Base-by-base conservation (phyloP, 1,284 basidiomycete genomes). In the Cryptococcus sp. region DNA sequence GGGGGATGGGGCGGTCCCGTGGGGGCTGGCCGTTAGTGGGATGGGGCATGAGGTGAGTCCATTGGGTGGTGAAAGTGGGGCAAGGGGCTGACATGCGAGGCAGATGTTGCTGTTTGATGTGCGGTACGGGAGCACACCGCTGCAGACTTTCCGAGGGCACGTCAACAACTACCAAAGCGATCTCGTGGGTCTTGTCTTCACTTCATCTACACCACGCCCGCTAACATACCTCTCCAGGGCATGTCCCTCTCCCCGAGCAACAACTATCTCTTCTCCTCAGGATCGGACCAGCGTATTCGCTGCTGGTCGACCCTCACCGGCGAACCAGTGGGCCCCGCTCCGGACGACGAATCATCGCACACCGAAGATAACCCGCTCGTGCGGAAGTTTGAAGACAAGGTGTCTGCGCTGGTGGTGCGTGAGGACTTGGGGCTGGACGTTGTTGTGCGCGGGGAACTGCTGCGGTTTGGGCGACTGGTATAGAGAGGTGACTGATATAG, bases 51-150 rank as follows among this genome's bases (percentile, higher is more conserved):
- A 69, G 63, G 68, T 70, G 60, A 46, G 67, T 56, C 24, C 28
- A 0, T 5, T 12, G 13, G 11, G 13, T 2, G 13, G 15, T 12
- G n/a, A 11, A 28, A 23, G 45, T 7, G 18, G 23, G 15, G n/a
- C 8, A n/a, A 42, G 38, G 1, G 33, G 43, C 33, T 36, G 16
- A 40, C 23, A n/a, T 38, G 4, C 15, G 15, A n/a, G 8, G 6
- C 53, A 75, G 67, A 50, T 76, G 43, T 42, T 67, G 23, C 51
- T 76, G 5, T 76, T 66, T 39, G 73, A 76, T 55, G 55, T 66
- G n/a, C 61, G 73, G 20, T 76, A 62, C 45, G 50, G 59, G 4
- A 33, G 49, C 16, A 16, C 48, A 16, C 70, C 73, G 0, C 47
- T 75, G 33, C 55, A 53, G 4, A 28, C 44, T 3, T 60, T 72